A percentile compares a stretch with the other conserved stretches of the same genome.
Conservation (phyloP, 2,329 filamentous ascomycete genomes). For the Leptographium galeiforme region DNA sequence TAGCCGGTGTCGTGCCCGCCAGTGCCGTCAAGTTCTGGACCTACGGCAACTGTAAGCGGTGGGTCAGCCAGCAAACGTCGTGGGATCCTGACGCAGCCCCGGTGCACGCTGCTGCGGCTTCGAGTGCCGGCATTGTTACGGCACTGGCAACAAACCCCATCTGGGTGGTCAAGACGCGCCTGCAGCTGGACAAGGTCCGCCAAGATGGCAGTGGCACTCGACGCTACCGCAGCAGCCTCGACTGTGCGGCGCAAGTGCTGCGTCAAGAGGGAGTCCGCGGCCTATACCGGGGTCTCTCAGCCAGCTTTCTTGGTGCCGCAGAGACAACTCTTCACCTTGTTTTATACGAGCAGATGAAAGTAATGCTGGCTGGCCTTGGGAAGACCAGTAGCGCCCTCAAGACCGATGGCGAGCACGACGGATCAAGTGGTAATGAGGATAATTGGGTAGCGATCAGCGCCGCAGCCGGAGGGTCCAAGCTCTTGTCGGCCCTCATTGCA, state of each 20-base stretch:
- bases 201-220: slow-evolving; percentile 45
- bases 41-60: slow-evolving; percentile 84
- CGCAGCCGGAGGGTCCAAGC: slow-evolving; percentile 72
- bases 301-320: slow-evolving; percentile 79
- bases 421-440: too few relatives aligned
- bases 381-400: too few relatives aligned
- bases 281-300: slow-evolving; percentile 80
- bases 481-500: slow-evolving; percentile 69
- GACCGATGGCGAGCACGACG: too few relatives aligned
- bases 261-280: slow-evolving; percentile 68
- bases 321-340: slow-evolving; percentile 91
- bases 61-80: slow-evolving; percentile 50
- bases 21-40: slow-evolving; percentile 88
- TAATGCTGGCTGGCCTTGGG: too few relatives aligned
- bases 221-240: slow-evolving; percentile 74
- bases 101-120: slow-evolving; percentile 66
- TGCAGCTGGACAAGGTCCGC: slow-evolving; percentile 82
- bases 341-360: slow-evolving; percentile 83
- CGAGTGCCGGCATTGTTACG: slow-evolving; percentile 68
- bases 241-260: slow-evolving; percentile 74
- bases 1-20: slow-evolving; percentile 80
- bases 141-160: slow-evolving; percentile 91
- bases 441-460: slow-evolving; percentile 32
- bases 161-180: slow-evolving; percentile 86
- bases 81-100: slow-evolving; percentile 22